These are phyloP conservation scores for Myxozyma vanderwaltii DNA, from an alignment of 805 yeast species.

Conservation along the genomic window DNA sequence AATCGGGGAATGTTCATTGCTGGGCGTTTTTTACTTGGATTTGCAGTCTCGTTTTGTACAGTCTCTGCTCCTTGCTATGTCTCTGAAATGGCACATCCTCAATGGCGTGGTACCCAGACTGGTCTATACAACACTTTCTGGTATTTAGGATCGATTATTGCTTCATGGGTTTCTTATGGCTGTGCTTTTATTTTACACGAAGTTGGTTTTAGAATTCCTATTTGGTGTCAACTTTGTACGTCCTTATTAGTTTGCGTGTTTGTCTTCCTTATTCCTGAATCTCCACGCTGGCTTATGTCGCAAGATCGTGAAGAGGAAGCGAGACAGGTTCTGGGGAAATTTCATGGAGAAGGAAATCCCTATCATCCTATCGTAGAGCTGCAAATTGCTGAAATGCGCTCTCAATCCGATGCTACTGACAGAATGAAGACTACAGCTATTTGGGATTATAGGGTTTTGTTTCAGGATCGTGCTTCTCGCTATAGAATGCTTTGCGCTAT, in stretches of 20 bases:
- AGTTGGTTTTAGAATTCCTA: constrained; percentile 62
- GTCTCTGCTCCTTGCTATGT: constrained; percentile 19
- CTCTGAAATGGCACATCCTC: constrained; percentile 28
- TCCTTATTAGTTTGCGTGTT: constrained; percentile 50
- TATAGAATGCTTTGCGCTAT: constrained; percentile 47
- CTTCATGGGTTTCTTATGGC: constrained; percentile 29
- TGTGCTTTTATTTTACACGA: constrained; percentile 47
- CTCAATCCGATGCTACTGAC: constrained; percentile 4
- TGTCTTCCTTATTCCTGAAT: constrained; percentile 45
- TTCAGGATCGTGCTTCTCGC: constrained; percentile 44
- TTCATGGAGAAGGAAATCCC: constrained; percentile 48
- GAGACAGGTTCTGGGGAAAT: constrained; percentile 52
- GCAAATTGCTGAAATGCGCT: constrained; percentile 24
- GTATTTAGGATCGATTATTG: constrained; percentile 54
- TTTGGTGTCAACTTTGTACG: constrained; percentile 61
- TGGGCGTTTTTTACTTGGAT: constrained; percentile 28
- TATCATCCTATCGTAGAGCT: constrained; percentile 34
- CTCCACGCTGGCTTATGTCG: constrained; percentile 51
- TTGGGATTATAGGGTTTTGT: constrained; percentile 25
- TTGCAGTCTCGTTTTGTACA: constrained; percentile 19
- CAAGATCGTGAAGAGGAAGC: constrained; percentile 59
- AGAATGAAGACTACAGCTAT: constrained; percentile 33
- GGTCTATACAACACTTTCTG: constrained; percentile 54
- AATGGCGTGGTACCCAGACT: constrained; percentile 41
- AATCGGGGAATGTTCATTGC: constrained; percentile 24